A percentile compares a stretch with the other conserved stretches of the same genome.
Conservation (phyloP, 768 basidiomycete genomes). For the Gloeophyllum trabeum region DNA sequence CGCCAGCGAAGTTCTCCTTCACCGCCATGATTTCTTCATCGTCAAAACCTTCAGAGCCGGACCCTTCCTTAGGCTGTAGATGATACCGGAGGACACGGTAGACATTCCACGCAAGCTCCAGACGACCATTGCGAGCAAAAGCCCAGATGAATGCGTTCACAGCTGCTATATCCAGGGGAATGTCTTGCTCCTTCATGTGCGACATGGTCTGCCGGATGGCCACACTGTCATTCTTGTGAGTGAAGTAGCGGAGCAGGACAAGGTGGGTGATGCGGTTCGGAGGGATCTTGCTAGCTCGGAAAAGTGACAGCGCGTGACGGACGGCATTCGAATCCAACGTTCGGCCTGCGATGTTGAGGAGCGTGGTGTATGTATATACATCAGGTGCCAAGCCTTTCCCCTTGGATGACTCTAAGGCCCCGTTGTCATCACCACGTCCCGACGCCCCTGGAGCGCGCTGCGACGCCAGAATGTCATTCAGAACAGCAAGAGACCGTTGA, state of each 20-base stretch:
- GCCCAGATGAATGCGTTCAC: constrained; percentile 66
- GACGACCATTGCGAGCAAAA: constrained; percentile 37
- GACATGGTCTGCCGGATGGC: constrained; percentile 45
- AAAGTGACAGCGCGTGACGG: constrained; percentile 38
- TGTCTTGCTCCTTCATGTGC: constrained; percentile 36
- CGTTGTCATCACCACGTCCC: not conserved
- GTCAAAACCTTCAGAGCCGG: no score
- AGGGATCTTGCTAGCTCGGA: constrained; percentile 38
- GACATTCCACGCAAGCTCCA: constrained; percentile 47
- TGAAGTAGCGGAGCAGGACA: constrained; percentile 45
- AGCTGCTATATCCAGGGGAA: constrained; percentile 51
- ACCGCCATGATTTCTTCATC: constrained; percentile 24
- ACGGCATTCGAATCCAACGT: constrained; percentile 32
- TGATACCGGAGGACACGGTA: constrained; percentile 57
- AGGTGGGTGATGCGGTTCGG: constrained; percentile 58
- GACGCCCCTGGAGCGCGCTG: no score
- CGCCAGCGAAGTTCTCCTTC: constrained; percentile 25
- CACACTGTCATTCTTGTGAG: constrained; percentile 29
- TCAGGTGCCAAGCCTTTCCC: constrained; percentile 30
- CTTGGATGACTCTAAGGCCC: not conserved
- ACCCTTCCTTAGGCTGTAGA: constrained; percentile 22
- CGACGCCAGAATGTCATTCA: constrained; percentile 39
- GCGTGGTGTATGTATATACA: constrained; percentile 56
- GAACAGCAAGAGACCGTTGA: constrained; percentile 45
- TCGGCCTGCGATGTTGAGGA: constrained; percentile 52